Evolutionary conservation across 768 basidiomycete genomes (phyloP).

Genomic region (Mrakia hoshinonis): DNA sequence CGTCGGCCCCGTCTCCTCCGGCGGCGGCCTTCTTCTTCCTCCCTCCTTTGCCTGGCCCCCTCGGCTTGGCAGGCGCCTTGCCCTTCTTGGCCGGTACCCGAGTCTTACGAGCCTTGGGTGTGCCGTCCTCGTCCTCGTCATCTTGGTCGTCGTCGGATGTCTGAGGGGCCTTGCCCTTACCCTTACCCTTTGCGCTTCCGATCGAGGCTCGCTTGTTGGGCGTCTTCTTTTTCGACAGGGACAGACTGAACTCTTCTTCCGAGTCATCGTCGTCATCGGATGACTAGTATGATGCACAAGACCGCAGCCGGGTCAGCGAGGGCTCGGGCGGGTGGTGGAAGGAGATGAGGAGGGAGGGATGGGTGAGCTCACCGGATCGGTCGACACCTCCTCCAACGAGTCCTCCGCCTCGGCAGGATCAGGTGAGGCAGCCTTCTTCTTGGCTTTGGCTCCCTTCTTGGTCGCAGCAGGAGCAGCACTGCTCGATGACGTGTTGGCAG

Average conservation of each 20-base stretch:
- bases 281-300: background rate
- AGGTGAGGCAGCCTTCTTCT: slow-evolving; percentile 1
- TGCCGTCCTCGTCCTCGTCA: background rate
- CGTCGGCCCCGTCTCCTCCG: background rate
- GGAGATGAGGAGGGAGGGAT: background rate
- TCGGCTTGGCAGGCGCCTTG: background rate
- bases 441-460: background rate
- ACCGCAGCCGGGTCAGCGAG: background rate
- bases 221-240: slow-evolving; percentile 1
- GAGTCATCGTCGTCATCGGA: background rate
- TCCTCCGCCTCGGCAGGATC: background rate
- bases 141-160: slow-evolving; percentile 4
- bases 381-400: background rate
- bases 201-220: background rate
- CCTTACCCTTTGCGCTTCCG: background rate
- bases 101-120: background rate
- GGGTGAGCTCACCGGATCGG: background rate
- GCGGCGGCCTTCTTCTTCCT: background rate
- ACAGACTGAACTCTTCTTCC: background rate
- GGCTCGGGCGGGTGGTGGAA: background rate
- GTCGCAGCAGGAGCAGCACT: background rate
- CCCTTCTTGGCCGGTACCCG: background rate
- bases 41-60: background rate
- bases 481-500: background rate
- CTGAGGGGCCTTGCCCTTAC: background rate